These are phyloP conservation scores for Inga laurina DNA, from an alignment of 306 rosid genomes.

Conservation along the genomic window DNA sequence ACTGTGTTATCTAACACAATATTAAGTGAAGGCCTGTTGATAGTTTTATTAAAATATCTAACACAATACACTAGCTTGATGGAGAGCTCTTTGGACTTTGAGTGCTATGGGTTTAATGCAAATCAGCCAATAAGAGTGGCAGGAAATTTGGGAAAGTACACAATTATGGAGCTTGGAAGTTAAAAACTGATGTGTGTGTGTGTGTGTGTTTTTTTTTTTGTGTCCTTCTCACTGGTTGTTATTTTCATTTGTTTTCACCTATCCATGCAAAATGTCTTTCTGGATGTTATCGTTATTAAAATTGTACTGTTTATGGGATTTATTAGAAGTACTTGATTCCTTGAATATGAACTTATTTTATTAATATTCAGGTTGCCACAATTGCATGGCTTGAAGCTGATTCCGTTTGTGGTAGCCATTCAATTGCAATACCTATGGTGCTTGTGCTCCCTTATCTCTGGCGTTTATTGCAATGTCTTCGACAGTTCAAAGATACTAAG, in stretches of 20 bases:
- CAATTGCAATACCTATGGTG: slow-evolving; percentile 80
- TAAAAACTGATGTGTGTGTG: not conserved
- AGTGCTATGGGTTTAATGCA: not conserved
- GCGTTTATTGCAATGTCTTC: slow-evolving; percentile 91
- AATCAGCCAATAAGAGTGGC: not conserved
- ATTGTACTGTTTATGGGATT: not conserved
- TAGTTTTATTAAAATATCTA: not conserved
- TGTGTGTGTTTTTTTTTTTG: too few species aligned
- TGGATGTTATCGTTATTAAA: not conserved
- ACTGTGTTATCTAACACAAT: too few species aligned
- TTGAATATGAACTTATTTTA: slow-evolving; percentile 12
- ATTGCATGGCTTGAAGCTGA: slow-evolving; percentile 99
- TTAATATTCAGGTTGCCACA: slow-evolving; percentile 82
- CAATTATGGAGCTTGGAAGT: not conserved
- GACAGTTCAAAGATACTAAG: slow-evolving; percentile 89
- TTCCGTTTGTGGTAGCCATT: slow-evolving; percentile 98
- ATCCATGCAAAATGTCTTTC: not conserved
- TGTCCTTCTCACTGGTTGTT: not conserved
- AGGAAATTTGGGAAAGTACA: not conserved
- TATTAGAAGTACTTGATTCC: not conserved
- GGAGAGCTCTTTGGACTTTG: not conserved
- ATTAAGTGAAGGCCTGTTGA: not conserved
- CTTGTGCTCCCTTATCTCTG: slow-evolving; percentile 96
- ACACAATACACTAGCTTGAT: not conserved
- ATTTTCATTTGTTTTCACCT: not conserved